Conservation (phyloP, 208 protist genomes). For the Leishmania martiniquensis region DNA sequence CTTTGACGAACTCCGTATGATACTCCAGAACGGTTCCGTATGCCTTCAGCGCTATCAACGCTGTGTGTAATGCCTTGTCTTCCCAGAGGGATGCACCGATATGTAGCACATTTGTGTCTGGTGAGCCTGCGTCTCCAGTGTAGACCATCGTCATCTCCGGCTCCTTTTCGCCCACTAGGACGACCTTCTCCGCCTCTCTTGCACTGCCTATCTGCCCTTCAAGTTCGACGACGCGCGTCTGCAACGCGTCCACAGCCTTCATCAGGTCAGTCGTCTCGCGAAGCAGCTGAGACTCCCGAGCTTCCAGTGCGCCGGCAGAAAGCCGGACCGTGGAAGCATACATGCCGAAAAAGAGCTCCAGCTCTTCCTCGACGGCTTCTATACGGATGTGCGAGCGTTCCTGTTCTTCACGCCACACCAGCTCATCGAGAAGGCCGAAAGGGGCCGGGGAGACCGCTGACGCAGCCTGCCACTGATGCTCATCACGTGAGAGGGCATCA, state of each 20-base stretch:
- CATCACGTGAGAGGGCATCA: not conserved
- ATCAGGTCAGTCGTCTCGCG: constrained; percentile 2
- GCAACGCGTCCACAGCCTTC: constrained; percentile 11
- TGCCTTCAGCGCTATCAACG: constrained; percentile 17
- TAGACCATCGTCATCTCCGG: not conserved
- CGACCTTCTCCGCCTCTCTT: not conserved
- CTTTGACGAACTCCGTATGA: constrained; percentile 5
- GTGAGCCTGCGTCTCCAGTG: not conserved
- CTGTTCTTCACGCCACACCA: constrained; percentile 9
- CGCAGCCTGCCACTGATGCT: not conserved
- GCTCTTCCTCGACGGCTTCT: constrained; percentile 8
- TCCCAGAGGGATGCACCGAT: not conserved
- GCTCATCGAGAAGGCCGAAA: constrained; percentile 9
- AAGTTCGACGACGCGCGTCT: constrained; percentile 15
- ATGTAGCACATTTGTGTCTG: not conserved
- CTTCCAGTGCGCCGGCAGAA: constrained; percentile 6
- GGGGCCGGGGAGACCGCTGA: not conserved
- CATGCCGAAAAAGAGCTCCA: constrained; percentile 3
- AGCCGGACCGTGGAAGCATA: constrained; percentile 6
- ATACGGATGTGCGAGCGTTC: constrained; percentile 12
- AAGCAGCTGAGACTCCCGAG: constrained; percentile 12
- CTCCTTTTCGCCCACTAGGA: not conserved
- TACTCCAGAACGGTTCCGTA: constrained; percentile 10
- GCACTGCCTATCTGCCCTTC: not conserved
- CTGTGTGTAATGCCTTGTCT: constrained; percentile 11